These are phyloP conservation scores for Candida anutae DNA, from an alignment of 1,139 yeast species.

Conservation along the genomic window DNA sequence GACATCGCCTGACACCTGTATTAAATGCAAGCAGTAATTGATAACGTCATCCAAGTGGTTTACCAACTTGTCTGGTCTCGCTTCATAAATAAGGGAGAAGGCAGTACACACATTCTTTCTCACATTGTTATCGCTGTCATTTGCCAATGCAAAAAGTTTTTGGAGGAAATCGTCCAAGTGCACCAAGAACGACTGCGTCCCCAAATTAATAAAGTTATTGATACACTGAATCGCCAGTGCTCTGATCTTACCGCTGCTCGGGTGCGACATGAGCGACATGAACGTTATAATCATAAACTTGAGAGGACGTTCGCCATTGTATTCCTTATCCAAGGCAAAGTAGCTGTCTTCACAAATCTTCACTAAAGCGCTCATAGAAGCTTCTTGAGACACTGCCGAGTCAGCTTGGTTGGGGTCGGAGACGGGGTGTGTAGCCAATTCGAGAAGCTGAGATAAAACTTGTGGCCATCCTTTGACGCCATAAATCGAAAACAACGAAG, in stretches of 20 bases:
- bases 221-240: constrained; percentile 65
- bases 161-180: constrained; percentile 60
- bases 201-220: constrained; percentile 66
- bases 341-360: constrained; percentile 86
- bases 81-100: constrained; percentile 65
- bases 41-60: constrained; percentile 84
- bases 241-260: constrained; percentile 43
- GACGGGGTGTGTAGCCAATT: constrained; percentile 38
- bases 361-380: constrained; percentile 71
- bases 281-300: constrained; percentile 61
- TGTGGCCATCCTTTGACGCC: constrained; percentile 74
- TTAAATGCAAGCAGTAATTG: constrained; percentile 74
- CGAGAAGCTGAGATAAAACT: constrained; percentile 58
- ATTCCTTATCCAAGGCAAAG: constrained; percentile 48
- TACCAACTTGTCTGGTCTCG: constrained; percentile 69
- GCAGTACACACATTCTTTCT: constrained; percentile 73
- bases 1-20: constrained; percentile 63
- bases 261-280: constrained; percentile 37
- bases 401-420: constrained; percentile 12
- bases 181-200: constrained; percentile 56
- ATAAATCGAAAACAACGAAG: constrained; percentile 67
- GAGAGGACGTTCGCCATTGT: constrained; percentile 61
- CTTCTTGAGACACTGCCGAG: constrained; percentile 38
- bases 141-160: constrained; percentile 57
- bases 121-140: constrained; percentile 51